Base-by-base conservation (phyloP, 192 early-diverging fungal genomes). In the Thamnidium elegans region DNA sequence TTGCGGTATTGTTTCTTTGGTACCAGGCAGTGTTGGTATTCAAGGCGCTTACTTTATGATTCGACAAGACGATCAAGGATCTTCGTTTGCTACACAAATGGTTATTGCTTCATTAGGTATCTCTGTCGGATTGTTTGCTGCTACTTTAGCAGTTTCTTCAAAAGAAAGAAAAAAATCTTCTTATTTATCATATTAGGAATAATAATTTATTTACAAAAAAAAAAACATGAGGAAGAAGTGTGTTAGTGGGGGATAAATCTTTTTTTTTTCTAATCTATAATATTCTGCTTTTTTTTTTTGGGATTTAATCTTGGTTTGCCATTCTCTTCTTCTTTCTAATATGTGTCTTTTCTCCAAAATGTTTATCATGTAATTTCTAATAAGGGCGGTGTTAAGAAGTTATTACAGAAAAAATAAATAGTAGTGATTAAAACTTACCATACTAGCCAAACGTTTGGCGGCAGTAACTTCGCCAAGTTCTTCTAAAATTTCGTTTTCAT, bases 371-470 rank as follows among this genome's bases (percentile, higher is more conserved):
- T 15, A 83, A 68, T 19, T 78, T 65, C 81, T 83, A 52, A 32
- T 44, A 15, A 58, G 6, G 6, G 9, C 9, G 11, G 34, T 32
- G n/a, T 45, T 19, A 56, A 34, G 1, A 9, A 26, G 26, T 26
- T 26, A 26, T 3, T 26, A 26, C 26, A 26, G 26, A 26, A 26
- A 26, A 26, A 26, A 26, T 26, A 26, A 26, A 26, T 26, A 3
- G 3, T 26, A 26, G 3, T 3, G 26, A 26, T 26, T 3, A 4
- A 21, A 20, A 50, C 58, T 65, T 86, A 92, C 89, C 92, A 92
- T 90, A 45, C 76, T 87, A 3, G 97, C 96, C 9, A 89, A 87
- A 0, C 95, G 77, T 75, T 95, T 96, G 14, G 97, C 97, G 0
- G 88, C 74, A 15, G 86, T 72, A 6, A 99, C 95, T 65, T 90